These are phyloP conservation scores for Myxozyma geophila DNA, from an alignment of 805 yeast genomes.

Conservation along the genomic window DNA sequence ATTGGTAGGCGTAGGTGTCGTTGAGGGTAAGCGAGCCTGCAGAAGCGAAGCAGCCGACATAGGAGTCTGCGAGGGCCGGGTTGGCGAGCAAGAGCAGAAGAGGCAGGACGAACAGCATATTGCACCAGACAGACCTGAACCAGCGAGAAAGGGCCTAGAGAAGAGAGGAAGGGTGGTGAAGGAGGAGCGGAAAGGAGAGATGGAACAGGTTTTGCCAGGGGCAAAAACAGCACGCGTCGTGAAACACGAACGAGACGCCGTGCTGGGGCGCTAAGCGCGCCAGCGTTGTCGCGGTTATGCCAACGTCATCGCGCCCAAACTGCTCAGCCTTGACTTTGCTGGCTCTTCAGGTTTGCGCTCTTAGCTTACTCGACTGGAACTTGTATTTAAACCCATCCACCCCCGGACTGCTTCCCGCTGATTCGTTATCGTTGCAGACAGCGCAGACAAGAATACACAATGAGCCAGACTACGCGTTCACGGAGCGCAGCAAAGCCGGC, in stretches of 20 bases:
- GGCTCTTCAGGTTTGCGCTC: background rate
- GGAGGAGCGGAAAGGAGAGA: constrained; percentile 1
- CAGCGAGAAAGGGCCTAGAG: background rate
- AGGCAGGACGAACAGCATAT: background rate
- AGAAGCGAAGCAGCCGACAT: constrained; percentile 51
- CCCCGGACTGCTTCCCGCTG: background rate
- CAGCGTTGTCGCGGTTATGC: background rate
- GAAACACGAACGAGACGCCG: background rate
- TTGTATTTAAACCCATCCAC: background rate
- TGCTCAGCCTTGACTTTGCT: background rate
- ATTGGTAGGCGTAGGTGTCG: constrained; percentile 62
- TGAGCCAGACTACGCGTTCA: background rate
- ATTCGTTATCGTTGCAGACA: background rate
- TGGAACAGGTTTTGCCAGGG: background rate
- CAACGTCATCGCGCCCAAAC: background rate
- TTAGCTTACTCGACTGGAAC: background rate
- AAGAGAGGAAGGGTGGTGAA: background rate
- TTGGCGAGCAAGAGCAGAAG: background rate
- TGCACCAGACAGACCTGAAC: background rate
- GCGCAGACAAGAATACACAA: background rate
- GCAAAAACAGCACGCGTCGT: constrained; percentile 8
- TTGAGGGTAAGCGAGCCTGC: constrained; percentile 47
- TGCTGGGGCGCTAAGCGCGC: background rate
- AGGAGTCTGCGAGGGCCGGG: constrained; percentile 11
- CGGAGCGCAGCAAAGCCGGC: constrained; percentile 5